Evolutionary conservation across 305 asterid species (phyloP).

Genomic region (Withania somnifera): DNA sequence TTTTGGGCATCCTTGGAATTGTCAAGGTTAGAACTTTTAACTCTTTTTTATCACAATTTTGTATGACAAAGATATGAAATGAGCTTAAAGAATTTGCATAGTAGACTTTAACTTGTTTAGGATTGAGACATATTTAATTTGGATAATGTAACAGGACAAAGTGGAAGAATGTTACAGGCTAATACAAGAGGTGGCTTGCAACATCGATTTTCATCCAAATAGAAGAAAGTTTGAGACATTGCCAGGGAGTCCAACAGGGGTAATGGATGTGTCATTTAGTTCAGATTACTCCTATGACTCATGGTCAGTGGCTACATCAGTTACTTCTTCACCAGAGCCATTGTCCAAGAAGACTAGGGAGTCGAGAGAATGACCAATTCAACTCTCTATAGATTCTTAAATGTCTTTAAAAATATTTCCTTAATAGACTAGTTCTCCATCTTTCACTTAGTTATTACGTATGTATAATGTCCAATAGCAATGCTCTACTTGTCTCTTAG

Average conservation of each 20-base stretch:
- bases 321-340: constrained; percentile 57
- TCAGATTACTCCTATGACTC: constrained; percentile 38
- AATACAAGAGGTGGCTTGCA: constrained; percentile 40
- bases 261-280: constrained; percentile 60
- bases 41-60: background rate
- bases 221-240: constrained; percentile 40
- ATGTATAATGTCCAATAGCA: constrained; percentile 15
- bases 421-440: background rate
- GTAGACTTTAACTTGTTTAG: too few species aligned
- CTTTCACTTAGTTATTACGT: background rate
- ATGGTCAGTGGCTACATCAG: constrained; percentile 29
- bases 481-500: background rate
- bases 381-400: too few species aligned
- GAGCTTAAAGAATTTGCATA: too few species aligned
- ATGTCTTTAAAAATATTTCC: background rate
- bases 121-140: too few species aligned
- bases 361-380: background rate
- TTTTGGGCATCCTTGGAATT: constrained; percentile 50
- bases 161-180: constrained; percentile 54
- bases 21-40: constrained; percentile 48
- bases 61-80: too few species aligned
- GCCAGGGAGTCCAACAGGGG: constrained; percentile 65
- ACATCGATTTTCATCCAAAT: constrained; percentile 15
- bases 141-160: constrained; percentile 54
- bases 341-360: constrained; percentile 26